Evolutionary conservation across 352 stramenopile genomes (phyloP).

Genomic region (Phytophthora cryptogea): DNA sequence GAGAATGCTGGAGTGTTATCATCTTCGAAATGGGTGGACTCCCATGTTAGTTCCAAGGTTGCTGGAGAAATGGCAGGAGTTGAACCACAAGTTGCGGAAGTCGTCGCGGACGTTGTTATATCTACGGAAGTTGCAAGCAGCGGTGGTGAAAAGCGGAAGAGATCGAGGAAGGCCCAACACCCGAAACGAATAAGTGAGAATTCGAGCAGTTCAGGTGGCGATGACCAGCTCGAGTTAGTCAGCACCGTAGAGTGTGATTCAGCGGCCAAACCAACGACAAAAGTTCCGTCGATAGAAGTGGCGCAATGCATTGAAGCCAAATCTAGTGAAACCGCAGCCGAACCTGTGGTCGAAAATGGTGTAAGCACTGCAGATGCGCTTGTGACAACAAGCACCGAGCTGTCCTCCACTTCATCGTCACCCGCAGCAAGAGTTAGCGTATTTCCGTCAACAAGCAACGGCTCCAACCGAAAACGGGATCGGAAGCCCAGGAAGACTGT

Average conservation of each 20-base stretch:
- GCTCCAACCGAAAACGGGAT: slow-evolving; percentile 34
- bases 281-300: not conserved
- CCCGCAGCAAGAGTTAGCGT: slow-evolving; percentile 4
- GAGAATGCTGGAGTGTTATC: slow-evolving; percentile 1
- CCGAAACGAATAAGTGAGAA: slow-evolving; percentile 17
- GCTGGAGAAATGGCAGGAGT: not conserved
- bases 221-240: slow-evolving; percentile 1
- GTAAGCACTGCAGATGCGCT: not conserved
- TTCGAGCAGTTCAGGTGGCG: slow-evolving; percentile 5
- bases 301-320: not conserved
- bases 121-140: slow-evolving; percentile 8
- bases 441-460: slow-evolving; percentile 8
- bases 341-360: not conserved
- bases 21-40: not conserved
- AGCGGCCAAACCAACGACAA: not conserved
- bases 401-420: slow-evolving; percentile 8
- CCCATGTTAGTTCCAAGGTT: not conserved
- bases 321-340: not conserved
- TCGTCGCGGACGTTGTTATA: slow-evolving; percentile 15
- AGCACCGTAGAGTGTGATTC: not conserved
- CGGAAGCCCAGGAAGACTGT: slow-evolving; percentile 42
- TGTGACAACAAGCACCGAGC: not conserved
- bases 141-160: slow-evolving; percentile 9
- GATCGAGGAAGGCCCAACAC: not conserved
- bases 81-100: slow-evolving; percentile 11